phyloP scores from a whole-genome alignment of 2,329 filamentous ascomycete genomes.

The Trichoderma guizhouense region DNA sequence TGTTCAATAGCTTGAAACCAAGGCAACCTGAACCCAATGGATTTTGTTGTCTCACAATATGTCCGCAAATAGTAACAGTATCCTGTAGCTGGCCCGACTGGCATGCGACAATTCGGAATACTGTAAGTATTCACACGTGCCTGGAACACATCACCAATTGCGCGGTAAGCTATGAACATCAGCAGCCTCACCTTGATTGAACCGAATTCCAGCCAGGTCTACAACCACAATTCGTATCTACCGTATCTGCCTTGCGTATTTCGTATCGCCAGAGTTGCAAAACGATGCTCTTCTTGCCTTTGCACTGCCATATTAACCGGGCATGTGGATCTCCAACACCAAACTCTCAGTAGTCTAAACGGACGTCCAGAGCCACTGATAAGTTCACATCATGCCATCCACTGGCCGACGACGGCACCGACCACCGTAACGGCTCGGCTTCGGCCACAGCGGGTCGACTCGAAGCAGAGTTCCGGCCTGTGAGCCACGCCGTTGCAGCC shows the following conservation, averaged over 20 bases:
- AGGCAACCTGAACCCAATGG: neutral
- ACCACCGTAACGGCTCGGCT: neutral
- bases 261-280: neutral
- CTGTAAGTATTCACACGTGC: neutral
- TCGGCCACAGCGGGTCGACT: neutral
- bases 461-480: neutral
- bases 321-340: neutral
- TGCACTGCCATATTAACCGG: neutral
- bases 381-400: neutral
- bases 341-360: neutral
- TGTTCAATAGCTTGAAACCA: neutral
- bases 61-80: constrained; percentile 2
- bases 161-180: neutral
- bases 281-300: neutral
- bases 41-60: constrained; percentile 7
- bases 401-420: constrained; percentile 4
- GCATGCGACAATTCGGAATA: neutral
- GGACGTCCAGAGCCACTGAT: neutral
- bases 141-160: neutral
- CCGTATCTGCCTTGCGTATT: neutral
- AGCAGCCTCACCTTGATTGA: neutral
- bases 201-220: neutral
- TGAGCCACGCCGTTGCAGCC: neutral
- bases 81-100: neutral
- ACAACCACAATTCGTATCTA: neutral